phyloP scores from a whole-genome alignment of 768 basidiomycete genomes.

The Tulasnella sp. region DNA sequence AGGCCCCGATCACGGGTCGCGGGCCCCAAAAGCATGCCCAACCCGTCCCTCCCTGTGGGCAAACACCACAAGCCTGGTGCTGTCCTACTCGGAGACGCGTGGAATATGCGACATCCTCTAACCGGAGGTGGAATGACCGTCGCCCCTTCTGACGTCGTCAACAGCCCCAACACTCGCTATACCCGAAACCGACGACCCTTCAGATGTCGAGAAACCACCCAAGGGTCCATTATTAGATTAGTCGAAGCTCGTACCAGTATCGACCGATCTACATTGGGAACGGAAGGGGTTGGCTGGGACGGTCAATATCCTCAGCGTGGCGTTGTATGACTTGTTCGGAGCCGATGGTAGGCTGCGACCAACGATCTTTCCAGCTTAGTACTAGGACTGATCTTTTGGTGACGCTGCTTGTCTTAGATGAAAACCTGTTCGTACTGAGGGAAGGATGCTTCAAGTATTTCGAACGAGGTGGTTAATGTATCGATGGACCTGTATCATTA shows the following conservation, averaged over 20 bases:
- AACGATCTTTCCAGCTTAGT: neutral
- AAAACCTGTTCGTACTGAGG: slow-evolving; percentile 17
- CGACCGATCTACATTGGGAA: slow-evolving; percentile 76
- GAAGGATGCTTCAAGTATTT: slow-evolving; percentile 96
- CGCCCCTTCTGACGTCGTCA: slow-evolving; percentile 66
- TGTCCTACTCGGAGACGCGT: slow-evolving; percentile 86
- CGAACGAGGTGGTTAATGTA: slow-evolving; percentile 81
- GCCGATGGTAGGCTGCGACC: slow-evolving; percentile 64
- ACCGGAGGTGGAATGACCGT: slow-evolving; percentile 98
- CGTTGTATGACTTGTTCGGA: slow-evolving; percentile 89
- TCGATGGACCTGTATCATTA: slow-evolving; percentile 81
- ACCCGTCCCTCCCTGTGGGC: slow-evolving; percentile 77
- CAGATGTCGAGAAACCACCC: slow-evolving; percentile 26
- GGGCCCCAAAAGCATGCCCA: slow-evolving; percentile 92
- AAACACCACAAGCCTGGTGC: slow-evolving; percentile 52
- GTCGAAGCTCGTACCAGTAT: slow-evolving; percentile 33
- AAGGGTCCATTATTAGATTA: slow-evolving; percentile 28
- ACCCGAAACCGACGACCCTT: slow-evolving; percentile 19
- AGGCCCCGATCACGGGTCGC: too few relatives aligned
- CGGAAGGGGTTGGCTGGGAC: slow-evolving; percentile 78
- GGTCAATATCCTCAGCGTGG: slow-evolving; percentile 87
- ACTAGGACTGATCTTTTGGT: neutral
- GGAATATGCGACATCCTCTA: slow-evolving; percentile 98
- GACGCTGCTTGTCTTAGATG: slow-evolving; percentile 14
- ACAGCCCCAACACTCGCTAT: slow-evolving; percentile 7